phyloP scores from a whole-genome alignment of 768 basidiomycete genomes.

The Auricularia auricula-judae region DNA sequence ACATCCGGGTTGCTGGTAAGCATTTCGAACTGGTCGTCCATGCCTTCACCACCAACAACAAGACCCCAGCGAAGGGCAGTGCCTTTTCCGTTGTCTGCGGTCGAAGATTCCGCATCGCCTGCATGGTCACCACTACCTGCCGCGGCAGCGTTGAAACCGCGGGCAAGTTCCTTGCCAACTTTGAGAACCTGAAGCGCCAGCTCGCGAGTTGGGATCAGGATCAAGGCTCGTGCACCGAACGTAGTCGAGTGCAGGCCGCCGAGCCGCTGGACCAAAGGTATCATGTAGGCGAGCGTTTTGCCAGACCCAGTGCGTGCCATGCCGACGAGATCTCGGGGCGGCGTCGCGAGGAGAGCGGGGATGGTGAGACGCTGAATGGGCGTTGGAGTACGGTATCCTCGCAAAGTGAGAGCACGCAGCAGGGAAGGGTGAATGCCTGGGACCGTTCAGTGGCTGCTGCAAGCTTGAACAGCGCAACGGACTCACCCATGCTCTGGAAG shows the following conservation, averaged over 20 bases:
- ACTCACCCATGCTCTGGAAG: conserved; percentile 90
- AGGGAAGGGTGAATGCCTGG: conserved; percentile 75
- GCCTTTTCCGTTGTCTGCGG: conserved; percentile 36
- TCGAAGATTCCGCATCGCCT: conserved; percentile 47
- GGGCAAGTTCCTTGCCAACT: conserved; percentile 88
- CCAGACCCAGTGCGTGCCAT: conserved; percentile 99
- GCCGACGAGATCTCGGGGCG: conserved; percentile 87
- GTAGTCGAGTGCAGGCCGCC: conserved; percentile 66
- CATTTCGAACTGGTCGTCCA: conserved; percentile 95
- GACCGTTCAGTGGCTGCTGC: conserved; percentile 1
- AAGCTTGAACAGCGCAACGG: not conserved
- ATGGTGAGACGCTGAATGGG: conserved; percentile 91
- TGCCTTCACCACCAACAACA: conserved; percentile 87
- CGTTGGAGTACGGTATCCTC: conserved; percentile 90
- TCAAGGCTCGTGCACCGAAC: conserved; percentile 78
- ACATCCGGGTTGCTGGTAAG: conserved; percentile 91
- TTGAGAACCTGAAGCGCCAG: conserved; percentile 87
- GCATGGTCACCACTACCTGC: conserved; percentile 51
- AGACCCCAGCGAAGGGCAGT: conserved; percentile 78
- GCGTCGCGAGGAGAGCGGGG: conserved; percentile 69
- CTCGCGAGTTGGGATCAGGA: conserved; percentile 88
- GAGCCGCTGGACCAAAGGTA: conserved; percentile 82
- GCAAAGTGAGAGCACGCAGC: conserved; percentile 75
- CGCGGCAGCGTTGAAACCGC: conserved; percentile 56
- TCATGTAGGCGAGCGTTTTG: conserved; percentile 91